Base-by-base conservation (phyloP, 306 rosid species). In the Geum urbanum region DNA sequence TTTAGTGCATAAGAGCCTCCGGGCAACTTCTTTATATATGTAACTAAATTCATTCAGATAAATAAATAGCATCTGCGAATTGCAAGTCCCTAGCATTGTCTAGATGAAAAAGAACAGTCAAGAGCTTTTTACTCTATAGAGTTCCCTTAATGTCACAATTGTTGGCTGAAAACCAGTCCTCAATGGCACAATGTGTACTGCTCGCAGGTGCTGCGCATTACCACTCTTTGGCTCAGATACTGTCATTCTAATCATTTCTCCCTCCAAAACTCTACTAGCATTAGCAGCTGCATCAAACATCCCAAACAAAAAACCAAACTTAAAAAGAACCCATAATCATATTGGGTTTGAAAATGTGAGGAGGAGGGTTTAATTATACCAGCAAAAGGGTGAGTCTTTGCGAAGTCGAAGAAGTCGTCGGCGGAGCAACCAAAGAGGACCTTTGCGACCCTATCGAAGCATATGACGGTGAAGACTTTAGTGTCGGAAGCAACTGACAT, bases 391-490 rank as follows among this genome's bases (percentile, higher is more conserved):
- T 83, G 91, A 52, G 84, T 79, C 67, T 87, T 85, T 74, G 92
- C 88, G 39, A 91, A 91, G 69, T 88, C 51, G 55, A 88, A 91
- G 44, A 85, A 86, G 45, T 88, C 86, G 66, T 88, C 91, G 6
- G 91, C 97, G 51, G 92, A 86, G 78, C 92, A 86, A 53, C 92
- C 97, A 64, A 91, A 85, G 37, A 91, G 86, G 73, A 78, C 83
- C 69, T 67, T 86, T 13, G 91, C 91, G 20, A 74, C 86, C 73
- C 86, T 80, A 58, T 91, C 92, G 70, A 91, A 91, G 86, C 91
- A 85, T 48, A 91, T 66, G 15, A 83, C 88, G 0, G 85, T 83
- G 52, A 83, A 56, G 19, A 91, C 91, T 72, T 82, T 65, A 5
- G 79, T 81, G 62, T 82, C 91, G 8, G 97, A 83, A 10, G 97